Percentiles rank a stretch among this genome's conserved stretches.
phyloP scores from a whole-genome alignment of 2,329 filamentous ascomycete species.

The Cercospora beticola region DNA sequence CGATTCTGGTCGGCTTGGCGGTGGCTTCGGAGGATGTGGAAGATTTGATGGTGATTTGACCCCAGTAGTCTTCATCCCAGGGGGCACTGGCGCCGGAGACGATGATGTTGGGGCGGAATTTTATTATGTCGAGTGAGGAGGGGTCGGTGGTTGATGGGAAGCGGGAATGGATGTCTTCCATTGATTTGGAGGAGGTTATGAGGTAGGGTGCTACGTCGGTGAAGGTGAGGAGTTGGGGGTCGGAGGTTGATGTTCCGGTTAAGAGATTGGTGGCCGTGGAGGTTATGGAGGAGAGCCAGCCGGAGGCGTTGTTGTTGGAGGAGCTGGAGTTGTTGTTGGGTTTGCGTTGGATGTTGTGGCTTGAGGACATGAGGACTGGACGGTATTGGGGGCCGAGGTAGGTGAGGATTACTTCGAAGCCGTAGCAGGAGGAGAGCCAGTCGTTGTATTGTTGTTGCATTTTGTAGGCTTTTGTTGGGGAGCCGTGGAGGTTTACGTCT shows the following conservation, averaged over 20 bases:
- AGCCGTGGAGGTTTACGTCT: conserved; percentile 47
- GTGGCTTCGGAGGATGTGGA: neutral
- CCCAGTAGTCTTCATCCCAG: conserved; percentile 52
- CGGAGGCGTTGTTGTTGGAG: conserved; percentile 12
- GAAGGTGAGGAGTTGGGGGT: conserved; percentile 58
- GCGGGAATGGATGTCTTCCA: conserved; percentile 60
- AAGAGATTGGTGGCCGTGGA: conserved; percentile 28
- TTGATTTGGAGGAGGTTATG: conserved; percentile 67
- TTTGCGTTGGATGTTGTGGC: conserved; percentile 14
- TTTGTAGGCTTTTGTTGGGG: conserved; percentile 44
- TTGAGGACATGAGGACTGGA: conserved; percentile 41
- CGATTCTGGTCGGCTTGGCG: conserved; percentile 31
- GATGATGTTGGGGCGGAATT: conserved; percentile 51
- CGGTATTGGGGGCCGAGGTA: conserved; percentile 47
- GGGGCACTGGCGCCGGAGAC: conserved; percentile 42
- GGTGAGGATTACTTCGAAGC: conserved; percentile 44
- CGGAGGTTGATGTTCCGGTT: conserved; percentile 12
- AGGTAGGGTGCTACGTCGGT: conserved; percentile 75
- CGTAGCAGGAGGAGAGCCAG: conserved; percentile 49
- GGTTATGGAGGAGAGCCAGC: conserved; percentile 38
- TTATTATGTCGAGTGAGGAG: conserved; percentile 42
- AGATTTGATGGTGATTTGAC: conserved; percentile 36
- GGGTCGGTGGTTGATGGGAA: conserved; percentile 35
- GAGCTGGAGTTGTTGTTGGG: neutral
- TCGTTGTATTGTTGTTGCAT: conserved; percentile 45